Base-by-base conservation (phyloP, 1,284 basidiomycete species). In the Apiotrichum veenhuisii region DNA sequence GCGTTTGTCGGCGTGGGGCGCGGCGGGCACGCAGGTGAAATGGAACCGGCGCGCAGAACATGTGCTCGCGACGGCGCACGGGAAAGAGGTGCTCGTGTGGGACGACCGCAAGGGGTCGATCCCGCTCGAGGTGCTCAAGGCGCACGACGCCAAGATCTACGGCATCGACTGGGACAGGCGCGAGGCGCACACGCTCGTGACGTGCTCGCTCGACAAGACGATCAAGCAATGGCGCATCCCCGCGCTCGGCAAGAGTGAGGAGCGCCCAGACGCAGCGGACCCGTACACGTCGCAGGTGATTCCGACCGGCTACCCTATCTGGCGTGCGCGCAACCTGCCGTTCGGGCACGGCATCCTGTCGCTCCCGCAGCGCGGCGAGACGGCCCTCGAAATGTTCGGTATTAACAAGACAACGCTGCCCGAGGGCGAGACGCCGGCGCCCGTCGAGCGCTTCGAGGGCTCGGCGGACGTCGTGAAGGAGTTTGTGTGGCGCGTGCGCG, bases 401-500 rank as follows among this genome's bases (percentile, higher is more conserved):
- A 72, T 70, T 12, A 61, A 65, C 22, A 64, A 64, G 5, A 52
- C 53, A 3, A 36, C 44, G 30, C 30, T 30, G 30, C 30, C 30
- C 11, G 20, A 22, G 3, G 33, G 22, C 3, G 34, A 17, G 9
- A 9, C 5, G 10, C 1, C 8, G 8, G 25, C n/a, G 9, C 60
- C 56, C 14, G 84, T 92, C 10, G 84, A 88, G 57, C 80, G 82
- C 3, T 97, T 96, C 64, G 88, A 89, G 62, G 94, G 93, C 0
- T 92, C 96, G 72, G 83, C 84, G 0, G 93, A 96, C 67, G 89
- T 93, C 5, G 95, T 98, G 37, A 97, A 97, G 68, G 95, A 99
- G 77, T 99, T 96, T 69, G 93, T 99, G 2, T 98, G 96, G 93
- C 81, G 96, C 57, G 85, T 83, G 0, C 70, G 80, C 50, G 83